A percentile compares a stretch with the other conserved stretches of the same genome.
Evolutionary conservation across 495 filamentous ascomycete species (phyloP).

Genomic region (Xylaria bambusicola): DNA sequence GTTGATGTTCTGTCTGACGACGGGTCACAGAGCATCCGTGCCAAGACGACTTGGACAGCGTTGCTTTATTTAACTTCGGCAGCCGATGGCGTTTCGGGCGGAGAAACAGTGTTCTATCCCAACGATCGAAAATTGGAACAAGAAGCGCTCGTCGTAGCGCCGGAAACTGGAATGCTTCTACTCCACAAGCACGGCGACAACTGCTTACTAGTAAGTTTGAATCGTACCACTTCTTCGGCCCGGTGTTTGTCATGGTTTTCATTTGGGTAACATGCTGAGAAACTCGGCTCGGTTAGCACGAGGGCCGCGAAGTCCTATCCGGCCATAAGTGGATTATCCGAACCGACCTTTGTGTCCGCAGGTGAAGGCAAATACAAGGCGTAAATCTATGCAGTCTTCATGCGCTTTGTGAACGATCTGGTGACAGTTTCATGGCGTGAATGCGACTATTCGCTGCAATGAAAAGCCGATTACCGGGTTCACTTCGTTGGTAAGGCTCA

Average conservation of each 20-base stretch:
- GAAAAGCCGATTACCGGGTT: neutral
- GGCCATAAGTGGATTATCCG: constrained; percentile 95
- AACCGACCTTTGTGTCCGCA: constrained; percentile 75
- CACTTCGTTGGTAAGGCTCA: neutral
- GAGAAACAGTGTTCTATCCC: constrained; percentile 92
- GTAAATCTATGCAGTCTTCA: neutral
- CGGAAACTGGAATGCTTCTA: constrained; percentile 79
- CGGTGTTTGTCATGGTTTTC: neutral
- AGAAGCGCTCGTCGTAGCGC: constrained; percentile 64
- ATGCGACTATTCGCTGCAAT: neutral
- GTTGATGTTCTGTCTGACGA: constrained; percentile 58
- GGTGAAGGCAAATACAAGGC: constrained; percentile 11
- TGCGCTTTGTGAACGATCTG: neutral
- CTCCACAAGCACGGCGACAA: constrained; percentile 87
- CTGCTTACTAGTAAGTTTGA: constrained; percentile 65
- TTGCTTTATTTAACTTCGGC: constrained; percentile 81
- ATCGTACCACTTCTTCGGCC: neutral
- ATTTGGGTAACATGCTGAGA: neutral
- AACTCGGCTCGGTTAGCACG: constrained; percentile 53
- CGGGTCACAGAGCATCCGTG: constrained; percentile 72
- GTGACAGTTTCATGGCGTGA: neutral
- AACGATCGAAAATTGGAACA: constrained; percentile 60
- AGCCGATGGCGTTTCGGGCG: constrained; percentile 69
- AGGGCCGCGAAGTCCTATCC: constrained; percentile 73
- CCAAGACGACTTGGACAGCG: constrained; percentile 88